These are phyloP conservation scores for Sapria himalayana DNA, from an alignment of 345 rosid genomes.

Conservation along the genomic window DNA sequence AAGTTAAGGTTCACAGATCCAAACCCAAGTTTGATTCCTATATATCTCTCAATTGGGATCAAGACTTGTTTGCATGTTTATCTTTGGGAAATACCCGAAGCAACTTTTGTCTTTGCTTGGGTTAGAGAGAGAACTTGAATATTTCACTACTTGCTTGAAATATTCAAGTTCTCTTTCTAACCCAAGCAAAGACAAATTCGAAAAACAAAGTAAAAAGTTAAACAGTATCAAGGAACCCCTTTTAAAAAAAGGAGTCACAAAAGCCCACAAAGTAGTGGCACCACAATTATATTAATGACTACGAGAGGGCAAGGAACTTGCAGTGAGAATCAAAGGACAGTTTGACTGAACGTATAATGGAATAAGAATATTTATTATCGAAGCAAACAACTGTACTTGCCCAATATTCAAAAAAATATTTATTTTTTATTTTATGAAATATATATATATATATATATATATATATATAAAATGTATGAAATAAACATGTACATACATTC, in stretches of 20 bases:
- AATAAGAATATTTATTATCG: slow-evolving; percentile 18
- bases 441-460: too few relatives aligned
- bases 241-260: background rate
- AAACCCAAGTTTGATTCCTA: too few relatives aligned
- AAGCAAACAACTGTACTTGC: slow-evolving; percentile 3
- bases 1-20: too few relatives aligned
- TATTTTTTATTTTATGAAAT: too few relatives aligned
- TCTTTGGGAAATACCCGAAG: too few relatives aligned
- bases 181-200: background rate
- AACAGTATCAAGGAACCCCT: background rate
- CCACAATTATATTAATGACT: background rate
- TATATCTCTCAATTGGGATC: too few relatives aligned
- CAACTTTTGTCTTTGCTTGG: slow-evolving; percentile 1
- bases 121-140: slow-evolving; percentile 46
- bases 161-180: slow-evolving; percentile 53
- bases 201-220: slow-evolving; percentile 1
- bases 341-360: slow-evolving; percentile 23
- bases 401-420: too few relatives aligned
- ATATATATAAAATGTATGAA: too few relatives aligned
- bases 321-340: slow-evolving; percentile 19
- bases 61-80: too few relatives aligned
- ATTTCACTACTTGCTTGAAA: too few relatives aligned
- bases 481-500: too few relatives aligned
- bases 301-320: slow-evolving; percentile 8
- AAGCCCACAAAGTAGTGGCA: background rate